Base-by-base conservation (phyloP, 2,329 filamentous ascomycete genomes). In the Beauveria scarabaeidicola region DNA sequence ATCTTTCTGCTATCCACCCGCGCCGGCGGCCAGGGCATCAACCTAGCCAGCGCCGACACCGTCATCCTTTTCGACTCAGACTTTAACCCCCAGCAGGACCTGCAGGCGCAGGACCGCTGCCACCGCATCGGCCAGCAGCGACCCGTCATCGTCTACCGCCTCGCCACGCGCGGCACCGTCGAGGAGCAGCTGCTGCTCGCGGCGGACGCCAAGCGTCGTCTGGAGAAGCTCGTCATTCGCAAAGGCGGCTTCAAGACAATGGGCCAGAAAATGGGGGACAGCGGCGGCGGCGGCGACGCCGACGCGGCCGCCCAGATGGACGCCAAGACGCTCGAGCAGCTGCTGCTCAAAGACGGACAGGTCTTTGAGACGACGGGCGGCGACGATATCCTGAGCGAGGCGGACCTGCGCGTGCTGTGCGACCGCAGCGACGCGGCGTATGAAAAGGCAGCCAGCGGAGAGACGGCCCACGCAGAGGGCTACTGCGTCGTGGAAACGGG, bases 41-140 rank as follows among this genome's bases (percentile, higher is more conserved):
- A 97, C 68, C 84, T 97, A 0, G 90, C 90, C 0, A 87, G 87
- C 1, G 93, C 93, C 0, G 93, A 97, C 66, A 97, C 93, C 0
- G 93, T 97, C 11, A 88, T 97, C 50, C 78, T 97, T 0, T 97
- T 94, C 66, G 93, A 97, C 72, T 79, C 75, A 2, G 83, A 96
- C 67, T 97, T 93, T 86, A 99, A 99, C 67, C 94, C 94, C 0
- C 94, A 99, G 70, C 93, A 97, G 69, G 94, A 99, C 71, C 79
- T 99, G 0, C 94, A 99, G 69, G 94, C 94, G 0, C 94, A 97
- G 73, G 94, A 99, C 69, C 90, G 94, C 5, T 91, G 90, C 0
- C 94, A 99, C 70, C 85, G 94, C 13, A 97, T 99, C 63, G 94
- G 94, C 0, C 94, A 99, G 72, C 96, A 87, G 0, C 82, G 87